phyloP scores from a whole-genome alignment of 2,329 filamentous ascomycete species.

The Trichoderma koningiopsis region DNA sequence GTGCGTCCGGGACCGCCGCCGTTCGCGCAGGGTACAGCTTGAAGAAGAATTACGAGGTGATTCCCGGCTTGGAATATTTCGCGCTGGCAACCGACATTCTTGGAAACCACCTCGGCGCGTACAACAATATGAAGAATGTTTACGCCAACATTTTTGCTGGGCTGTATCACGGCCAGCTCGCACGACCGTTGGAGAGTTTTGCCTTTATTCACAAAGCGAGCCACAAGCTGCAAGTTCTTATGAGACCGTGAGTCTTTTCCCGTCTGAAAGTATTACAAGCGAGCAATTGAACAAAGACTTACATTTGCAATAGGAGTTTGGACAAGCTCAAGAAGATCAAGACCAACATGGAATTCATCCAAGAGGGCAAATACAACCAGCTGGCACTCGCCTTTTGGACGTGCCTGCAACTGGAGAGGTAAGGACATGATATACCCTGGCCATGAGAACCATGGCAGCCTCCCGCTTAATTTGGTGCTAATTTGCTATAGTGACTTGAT shows the following conservation, averaged over 20 bases:
- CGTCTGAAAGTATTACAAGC: too few species aligned
- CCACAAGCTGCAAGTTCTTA: constrained; percentile 66
- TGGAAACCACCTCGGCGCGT: constrained; percentile 76
- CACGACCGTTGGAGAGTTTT: constrained; percentile 82
- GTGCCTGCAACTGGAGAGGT: constrained; percentile 89
- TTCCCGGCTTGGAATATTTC: constrained; percentile 90
- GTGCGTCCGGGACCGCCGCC: constrained; percentile 21
- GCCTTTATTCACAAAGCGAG: constrained; percentile 60
- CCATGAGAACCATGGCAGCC: background rate
- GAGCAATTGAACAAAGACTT: background rate
- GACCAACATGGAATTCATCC: constrained; percentile 42
- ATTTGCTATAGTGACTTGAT: constrained; percentile 72
- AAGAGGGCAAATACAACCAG: constrained; percentile 57
- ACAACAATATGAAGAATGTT: constrained; percentile 78
- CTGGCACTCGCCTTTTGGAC: constrained; percentile 86
- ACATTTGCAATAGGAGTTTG: constrained; percentile 45
- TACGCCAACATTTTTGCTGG: constrained; percentile 84
- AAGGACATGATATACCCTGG: background rate
- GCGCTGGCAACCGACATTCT: constrained; percentile 84
- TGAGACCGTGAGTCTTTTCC: constrained; percentile 65
- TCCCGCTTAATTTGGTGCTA: constrained; percentile 8
- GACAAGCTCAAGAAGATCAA: constrained; percentile 50
- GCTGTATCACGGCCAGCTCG: constrained; percentile 86
- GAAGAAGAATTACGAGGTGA: constrained; percentile 73
- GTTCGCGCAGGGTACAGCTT: constrained; percentile 36